These are phyloP conservation scores for Sphaerulina musiva DNA, from an alignment of 2,329 filamentous ascomycete species.

Conservation along the genomic window DNA sequence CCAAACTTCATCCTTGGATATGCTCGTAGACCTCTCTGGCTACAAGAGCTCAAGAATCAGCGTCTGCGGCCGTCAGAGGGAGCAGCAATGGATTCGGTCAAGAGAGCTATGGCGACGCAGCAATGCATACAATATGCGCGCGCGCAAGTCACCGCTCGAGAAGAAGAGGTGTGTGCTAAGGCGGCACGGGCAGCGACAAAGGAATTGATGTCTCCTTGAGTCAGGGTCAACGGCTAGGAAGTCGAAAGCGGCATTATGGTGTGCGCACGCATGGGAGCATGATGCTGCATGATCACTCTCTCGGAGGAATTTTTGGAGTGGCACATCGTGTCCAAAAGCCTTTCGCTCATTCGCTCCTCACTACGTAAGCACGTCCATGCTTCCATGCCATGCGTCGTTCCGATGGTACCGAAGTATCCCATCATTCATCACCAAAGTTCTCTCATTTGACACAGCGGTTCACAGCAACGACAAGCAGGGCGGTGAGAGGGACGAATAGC, in stretches of 20 bases:
- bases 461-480: background rate
- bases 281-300: background rate
- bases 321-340: background rate
- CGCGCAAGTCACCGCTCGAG: background rate
- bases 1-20: conserved; percentile 37
- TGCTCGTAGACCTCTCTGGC: background rate
- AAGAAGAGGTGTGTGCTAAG: background rate
- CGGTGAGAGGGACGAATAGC: too few relatives aligned
- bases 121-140: background rate
- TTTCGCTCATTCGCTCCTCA: background rate
- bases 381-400: background rate
- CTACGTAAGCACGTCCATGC: background rate
- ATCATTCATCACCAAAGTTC: background rate
- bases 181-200: background rate
- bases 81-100: background rate
- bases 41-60: conserved; percentile 1
- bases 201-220: background rate
- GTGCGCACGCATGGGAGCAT: background rate
- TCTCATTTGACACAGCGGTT: background rate
- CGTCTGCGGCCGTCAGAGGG: background rate
- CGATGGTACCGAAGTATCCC: background rate
- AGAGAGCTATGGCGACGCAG: background rate
- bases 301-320: background rate
- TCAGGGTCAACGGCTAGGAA: background rate
- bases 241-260: background rate